These are phyloP conservation scores for Neopestalotiopsis sp. DNA, from an alignment of 2,329 filamentous ascomycete genomes.

Conservation along the genomic window DNA sequence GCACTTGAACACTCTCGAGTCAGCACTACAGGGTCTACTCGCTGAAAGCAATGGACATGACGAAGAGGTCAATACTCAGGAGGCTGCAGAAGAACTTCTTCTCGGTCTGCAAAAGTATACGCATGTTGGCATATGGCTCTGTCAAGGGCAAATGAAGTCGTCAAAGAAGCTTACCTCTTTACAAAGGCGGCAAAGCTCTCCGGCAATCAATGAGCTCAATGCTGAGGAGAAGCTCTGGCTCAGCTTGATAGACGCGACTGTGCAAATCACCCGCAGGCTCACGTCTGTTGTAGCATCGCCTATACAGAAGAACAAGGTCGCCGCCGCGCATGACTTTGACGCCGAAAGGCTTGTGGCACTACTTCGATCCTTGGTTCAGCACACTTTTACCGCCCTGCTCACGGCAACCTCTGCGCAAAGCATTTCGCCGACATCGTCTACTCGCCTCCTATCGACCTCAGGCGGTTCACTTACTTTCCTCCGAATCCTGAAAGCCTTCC, in stretches of 20 bases:
- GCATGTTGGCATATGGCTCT: constrained; percentile 94
- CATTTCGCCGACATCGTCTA: constrained; percentile 32
- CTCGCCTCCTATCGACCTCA: constrained; percentile 39
- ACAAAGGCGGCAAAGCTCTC: constrained; percentile 56
- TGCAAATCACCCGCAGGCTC: constrained; percentile 68
- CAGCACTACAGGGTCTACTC: constrained; percentile 76
- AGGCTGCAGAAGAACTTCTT: constrained; percentile 75
- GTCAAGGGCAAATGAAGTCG: constrained; percentile 80
- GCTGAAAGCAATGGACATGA: constrained; percentile 61
- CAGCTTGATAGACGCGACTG: constrained; percentile 62
- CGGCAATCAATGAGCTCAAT: constrained; percentile 49
- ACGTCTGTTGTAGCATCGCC: constrained; percentile 55
- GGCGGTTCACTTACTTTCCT: constrained; percentile 79
- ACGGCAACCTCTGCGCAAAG: constrained; percentile 69
- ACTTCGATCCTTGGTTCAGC: constrained; percentile 82
- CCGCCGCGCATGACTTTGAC: constrained; percentile 46
- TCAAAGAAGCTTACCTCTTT: constrained; percentile 50
- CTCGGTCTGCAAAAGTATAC: constrained; percentile 85
- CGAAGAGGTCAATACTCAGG: constrained; percentile 59
- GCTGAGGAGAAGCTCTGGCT: constrained; percentile 65
- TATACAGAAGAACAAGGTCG: constrained; percentile 22
- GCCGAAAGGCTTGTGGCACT: constrained; percentile 66
- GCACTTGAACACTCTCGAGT: constrained; percentile 81
- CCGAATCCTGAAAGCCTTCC: constrained; percentile 85
- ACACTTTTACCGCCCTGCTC: constrained; percentile 86